Evolutionary conservation across 495 filamentous ascomycete genomes (phyloP), one percentile per base, ranked within the genome.

Genomic region (Penicillium malachiteum): DNA sequence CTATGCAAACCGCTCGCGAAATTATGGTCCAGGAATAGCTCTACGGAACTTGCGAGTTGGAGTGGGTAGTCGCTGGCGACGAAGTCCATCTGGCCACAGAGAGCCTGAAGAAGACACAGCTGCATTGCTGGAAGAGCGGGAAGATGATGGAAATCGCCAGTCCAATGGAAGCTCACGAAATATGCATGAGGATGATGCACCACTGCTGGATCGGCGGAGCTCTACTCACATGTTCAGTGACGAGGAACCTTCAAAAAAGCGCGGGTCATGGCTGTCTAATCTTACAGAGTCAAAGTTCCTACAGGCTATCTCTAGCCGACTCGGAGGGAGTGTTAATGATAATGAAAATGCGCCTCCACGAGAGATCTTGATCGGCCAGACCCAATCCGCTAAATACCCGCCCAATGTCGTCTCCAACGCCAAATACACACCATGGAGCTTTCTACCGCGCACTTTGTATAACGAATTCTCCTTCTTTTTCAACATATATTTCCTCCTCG

Each of bases 391-490:
- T 46, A 78, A 75, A 71, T 77, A 79, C 61, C 79, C 80, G 0
- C 70, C 77, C 21, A 99, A 99, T 67, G 81, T 88, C 31, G 82
- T 99, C 40, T 96, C 92, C 16, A 97, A 99, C 73, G 92, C 95
- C 40, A 97, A 97, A 82, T 99, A 97, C 66, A 96, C 93, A n/a
- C 84, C 91, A 0, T 90, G 90, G 79, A 94, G 87, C 55, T 99
- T 99, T 71, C 81, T 99, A 3, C 95, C 95, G 4, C 79, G 90
- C 21, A 97, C 95, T 0, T 77, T 97, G 11, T 99, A 96, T 69
- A 96, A 97, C 75, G 95, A 99, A 62, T 99, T 99, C 66, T 96
- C 91, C 43, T 97, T 97, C 75, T 99, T 99, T 73, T 96, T 97
- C 81, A 99, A 99, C 78, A 86, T 97, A 65, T 99, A 99, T 65